phyloP scores from a whole-genome alignment of 1,284 basidiomycete genomes.

The Acaromyces ingoldii region DNA sequence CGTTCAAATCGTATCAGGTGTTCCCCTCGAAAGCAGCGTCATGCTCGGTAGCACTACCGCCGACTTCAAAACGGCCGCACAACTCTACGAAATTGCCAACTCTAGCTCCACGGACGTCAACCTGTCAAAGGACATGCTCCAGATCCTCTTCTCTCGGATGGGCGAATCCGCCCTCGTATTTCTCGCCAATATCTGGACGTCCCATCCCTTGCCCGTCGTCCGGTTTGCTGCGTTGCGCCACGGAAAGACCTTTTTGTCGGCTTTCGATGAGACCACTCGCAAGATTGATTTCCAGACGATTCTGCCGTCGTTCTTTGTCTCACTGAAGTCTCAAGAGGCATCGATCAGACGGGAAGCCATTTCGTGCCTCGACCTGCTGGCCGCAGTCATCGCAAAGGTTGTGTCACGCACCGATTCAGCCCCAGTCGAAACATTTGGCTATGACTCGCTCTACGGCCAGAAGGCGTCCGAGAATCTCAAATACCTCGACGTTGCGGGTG shows the following conservation, averaged over 20 bases:
- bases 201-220: conserved; percentile 33
- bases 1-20: neutral
- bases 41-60: neutral
- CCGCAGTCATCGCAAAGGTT: conserved; percentile 52
- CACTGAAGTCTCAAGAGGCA: conserved; percentile 60
- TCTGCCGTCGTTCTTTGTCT: conserved; percentile 69
- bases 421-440: conserved; percentile 67
- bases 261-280: conserved; percentile 43
- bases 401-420: conserved; percentile 51
- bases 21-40: neutral
- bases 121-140: conserved; percentile 11
- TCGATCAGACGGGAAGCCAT: conserved; percentile 62
- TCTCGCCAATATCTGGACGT: conserved; percentile 67
- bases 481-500: conserved; percentile 71
- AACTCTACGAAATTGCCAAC: conserved; percentile 23
- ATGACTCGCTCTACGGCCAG: conserved; percentile 74
- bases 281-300: conserved; percentile 73
- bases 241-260: conserved; percentile 61
- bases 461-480: conserved; percentile 60
- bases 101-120: conserved; percentile 8
- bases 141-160: conserved; percentile 63
- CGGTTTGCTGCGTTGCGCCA: conserved; percentile 74
- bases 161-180: conserved; percentile 73
- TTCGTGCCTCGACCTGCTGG: conserved; percentile 59
- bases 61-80: neutral